Base-by-base conservation (phyloP, 768 basidiomycete genomes). In the Udeniomyces megalosporus region DNA sequence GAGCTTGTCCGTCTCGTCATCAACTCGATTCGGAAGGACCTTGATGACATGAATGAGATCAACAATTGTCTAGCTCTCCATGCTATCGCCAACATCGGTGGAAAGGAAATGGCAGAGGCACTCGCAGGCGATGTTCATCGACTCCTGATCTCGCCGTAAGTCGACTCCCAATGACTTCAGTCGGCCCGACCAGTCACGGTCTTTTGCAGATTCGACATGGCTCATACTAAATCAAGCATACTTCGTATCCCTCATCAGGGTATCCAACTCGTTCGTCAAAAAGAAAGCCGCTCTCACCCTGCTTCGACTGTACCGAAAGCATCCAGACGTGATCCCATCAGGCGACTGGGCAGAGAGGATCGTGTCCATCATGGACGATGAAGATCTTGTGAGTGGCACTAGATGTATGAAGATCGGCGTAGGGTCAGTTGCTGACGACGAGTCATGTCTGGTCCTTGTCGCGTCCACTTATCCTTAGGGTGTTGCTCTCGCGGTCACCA, bases 41-140 rank as follows among this genome's bases (percentile, higher is more conserved):
- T 99, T 63, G 91, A 96, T 66, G 86, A 88, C 66, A 88, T 87
- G 69, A 87, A 86, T 70, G 95, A 97, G 72, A 80, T 95, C 66
- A 86, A 86, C 74, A 97, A 96, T 69, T 97, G 95, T 70, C 79
- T 99, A 60, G 95, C 95, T 2, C 75, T 99, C 60, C 95, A 99
- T 69, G 95, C 95, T 17, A 96, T 99, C 67, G 95, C 95, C 11
- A 99, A 96, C 68, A 88, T 99, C 26, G 95, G 95, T 50, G 88
- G 92, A 46, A 86, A 85, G 69, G 95, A 97, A 74, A 99, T 99
- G 90, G 93, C 95, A 8, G 95, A 99, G 71, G 85, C 91, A 7
- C 78, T 99, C 48, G 83, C 81, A 11, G 88, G 88, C 69, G 91
- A 93, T 69, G 95, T 99, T 1, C 93, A 97, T 74, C 81, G 92